Conservation (phyloP, 1,139 yeast species). For the Yamadazyma kanchanaburiensis region DNA sequence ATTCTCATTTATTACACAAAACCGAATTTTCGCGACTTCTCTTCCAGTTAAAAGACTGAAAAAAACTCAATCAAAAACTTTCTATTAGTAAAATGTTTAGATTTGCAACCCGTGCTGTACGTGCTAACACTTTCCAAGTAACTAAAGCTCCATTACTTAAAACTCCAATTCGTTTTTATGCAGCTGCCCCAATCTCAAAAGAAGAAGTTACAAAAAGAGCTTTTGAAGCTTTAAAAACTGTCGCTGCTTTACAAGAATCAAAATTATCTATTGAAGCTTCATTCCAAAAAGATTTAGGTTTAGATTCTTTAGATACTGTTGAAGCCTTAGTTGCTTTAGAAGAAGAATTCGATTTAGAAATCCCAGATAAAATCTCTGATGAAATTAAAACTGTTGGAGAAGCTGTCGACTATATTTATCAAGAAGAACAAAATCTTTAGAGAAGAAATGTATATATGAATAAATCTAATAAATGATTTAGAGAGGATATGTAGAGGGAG, state of each 20-base stretch:
- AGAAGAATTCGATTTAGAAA: constrained; percentile 69
- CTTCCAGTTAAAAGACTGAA: constrained; percentile 7
- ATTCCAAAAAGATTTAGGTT: constrained; percentile 62
- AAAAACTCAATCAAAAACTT: constrained; percentile 1
- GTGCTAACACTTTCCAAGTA: constrained; percentile 21
- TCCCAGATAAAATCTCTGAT: constrained; percentile 67
- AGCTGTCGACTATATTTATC: constrained; percentile 57
- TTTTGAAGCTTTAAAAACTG: constrained; percentile 49
- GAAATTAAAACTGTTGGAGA: constrained; percentile 68
- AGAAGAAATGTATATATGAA: constrained; percentile 7
- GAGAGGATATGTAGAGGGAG: no score
- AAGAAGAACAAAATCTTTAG: constrained; percentile 46
- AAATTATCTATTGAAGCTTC: constrained; percentile 43
- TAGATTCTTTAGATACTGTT: constrained; percentile 68
- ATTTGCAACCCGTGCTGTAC: constrained; percentile 38
- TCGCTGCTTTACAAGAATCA: constrained; percentile 49
- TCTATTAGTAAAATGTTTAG: constrained; percentile 27
- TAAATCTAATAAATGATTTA: no score
- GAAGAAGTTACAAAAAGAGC: constrained; percentile 49
- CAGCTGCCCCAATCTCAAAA: constrained; percentile 44
- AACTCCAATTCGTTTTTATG: constrained; percentile 43
- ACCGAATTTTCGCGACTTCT: constrained; percentile 5
- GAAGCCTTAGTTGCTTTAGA: constrained; percentile 71
- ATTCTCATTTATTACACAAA: constrained; percentile 3
- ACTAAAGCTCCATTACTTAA: constrained; percentile 25